Evolutionary conservation across 352 stramenopile species (phyloP).

Genomic region (Hyaloperonospora brassicae): DNA sequence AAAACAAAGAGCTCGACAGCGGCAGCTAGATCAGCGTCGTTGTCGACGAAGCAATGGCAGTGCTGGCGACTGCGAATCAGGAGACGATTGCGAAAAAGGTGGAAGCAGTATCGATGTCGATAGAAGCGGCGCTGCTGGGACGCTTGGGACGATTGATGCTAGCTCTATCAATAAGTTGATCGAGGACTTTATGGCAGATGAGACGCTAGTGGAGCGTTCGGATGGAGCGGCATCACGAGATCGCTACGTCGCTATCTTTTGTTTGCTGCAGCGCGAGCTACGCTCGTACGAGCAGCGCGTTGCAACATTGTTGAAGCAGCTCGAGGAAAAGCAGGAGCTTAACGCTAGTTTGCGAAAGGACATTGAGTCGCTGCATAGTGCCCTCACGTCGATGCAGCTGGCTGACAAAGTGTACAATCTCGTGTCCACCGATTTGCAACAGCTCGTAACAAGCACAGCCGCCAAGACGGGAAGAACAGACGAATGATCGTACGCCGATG

Average conservation of each 20-base stretch:
- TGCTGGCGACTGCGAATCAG: slow-evolving; percentile 12
- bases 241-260: slow-evolving; percentile 64
- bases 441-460: slow-evolving; percentile 27
- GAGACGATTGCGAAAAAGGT: slow-evolving; percentile 11
- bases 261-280: slow-evolving; percentile 51
- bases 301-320: slow-evolving; percentile 34
- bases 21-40: slow-evolving; percentile 19
- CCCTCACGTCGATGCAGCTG: slow-evolving; percentile 53
- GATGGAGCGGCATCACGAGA: slow-evolving; percentile 34
- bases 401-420: slow-evolving; percentile 54
- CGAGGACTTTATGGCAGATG: slow-evolving; percentile 31
- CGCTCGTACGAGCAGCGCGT: slow-evolving; percentile 50
- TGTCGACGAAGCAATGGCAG: slow-evolving; percentile 17
- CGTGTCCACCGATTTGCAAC: slow-evolving; percentile 44
- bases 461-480: slow-evolving; percentile 1
- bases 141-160: slow-evolving; percentile 21
- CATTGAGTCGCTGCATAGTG: slow-evolving; percentile 55
- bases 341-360: slow-evolving; percentile 55
- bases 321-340: slow-evolving; percentile 51
- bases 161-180: slow-evolving; percentile 49
- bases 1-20: slow-evolving; percentile 16
- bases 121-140: slow-evolving; percentile 14
- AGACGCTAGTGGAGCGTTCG: slow-evolving; percentile 9
- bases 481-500: slow-evolving; percentile 5
- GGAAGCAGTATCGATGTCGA: slow-evolving; percentile 20